Evolutionary conservation across 768 basidiomycete species (phyloP).

Genomic region (Termitomyces heimii): DNA sequence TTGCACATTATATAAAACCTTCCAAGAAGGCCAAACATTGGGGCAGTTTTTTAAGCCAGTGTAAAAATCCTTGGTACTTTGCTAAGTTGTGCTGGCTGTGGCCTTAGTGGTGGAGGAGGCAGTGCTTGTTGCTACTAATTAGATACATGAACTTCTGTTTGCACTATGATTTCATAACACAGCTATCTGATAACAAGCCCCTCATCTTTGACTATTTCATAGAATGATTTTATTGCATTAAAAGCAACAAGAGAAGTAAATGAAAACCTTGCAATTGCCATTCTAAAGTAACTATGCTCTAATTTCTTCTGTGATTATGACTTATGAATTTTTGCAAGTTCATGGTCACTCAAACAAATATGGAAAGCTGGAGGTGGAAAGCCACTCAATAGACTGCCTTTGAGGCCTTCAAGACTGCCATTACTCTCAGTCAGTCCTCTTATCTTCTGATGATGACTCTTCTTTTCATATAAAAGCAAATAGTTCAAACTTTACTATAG

Average conservation of each 20-base stretch:
- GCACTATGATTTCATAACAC: constrained; percentile 33
- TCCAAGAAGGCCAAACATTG: no score
- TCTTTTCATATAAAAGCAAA: no score
- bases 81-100: constrained; percentile 39
- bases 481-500: no score
- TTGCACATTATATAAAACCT: no score
- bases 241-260: constrained; percentile 74
- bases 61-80: constrained; percentile 75
- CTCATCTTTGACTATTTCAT: neutral
- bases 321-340: constrained; percentile 31
- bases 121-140: constrained; percentile 38
- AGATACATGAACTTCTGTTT: constrained; percentile 72
- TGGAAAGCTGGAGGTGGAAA: no score
- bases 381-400: no score
- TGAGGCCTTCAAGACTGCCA: no score
- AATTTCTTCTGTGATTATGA: neutral
- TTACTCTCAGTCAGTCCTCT: no score
- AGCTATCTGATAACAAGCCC: neutral
- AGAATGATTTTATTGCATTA: constrained; percentile 72
- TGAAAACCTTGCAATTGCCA: constrained; percentile 67
- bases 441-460: no score
- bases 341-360: constrained; percentile 66
- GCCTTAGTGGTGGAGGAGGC: constrained; percentile 15
- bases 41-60: constrained; percentile 25
- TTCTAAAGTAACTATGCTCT: constrained; percentile 47